A percentile compares a stretch with the other conserved stretches of the same genome.
phyloP scores from a whole-genome alignment of 345 rosid genomes.

The Limnanthes douglasii region DNA sequence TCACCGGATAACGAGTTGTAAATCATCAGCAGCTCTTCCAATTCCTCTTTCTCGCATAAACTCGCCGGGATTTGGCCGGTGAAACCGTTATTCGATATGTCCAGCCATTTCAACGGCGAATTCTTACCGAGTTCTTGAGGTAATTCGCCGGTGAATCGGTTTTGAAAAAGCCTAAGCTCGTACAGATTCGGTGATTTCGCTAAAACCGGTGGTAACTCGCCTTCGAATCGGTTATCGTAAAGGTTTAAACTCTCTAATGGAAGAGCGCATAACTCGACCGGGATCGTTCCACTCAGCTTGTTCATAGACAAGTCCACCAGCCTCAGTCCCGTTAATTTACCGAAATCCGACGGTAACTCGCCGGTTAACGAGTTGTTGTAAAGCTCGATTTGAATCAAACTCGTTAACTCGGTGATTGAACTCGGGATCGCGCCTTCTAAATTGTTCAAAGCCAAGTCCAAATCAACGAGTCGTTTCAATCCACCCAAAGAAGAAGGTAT shows the following conservation, averaged over 20 bases:
- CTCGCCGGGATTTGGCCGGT: conserved; percentile 46
- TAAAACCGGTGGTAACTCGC: conserved; percentile 46
- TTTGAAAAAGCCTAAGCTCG: conserved; percentile 71
- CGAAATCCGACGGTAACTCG: conserved; percentile 38
- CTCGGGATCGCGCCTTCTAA: conserved; percentile 54
- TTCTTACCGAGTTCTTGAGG: conserved; percentile 60
- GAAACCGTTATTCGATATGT: conserved; percentile 56
- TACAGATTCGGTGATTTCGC: conserved; percentile 56
- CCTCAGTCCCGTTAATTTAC: conserved; percentile 46
- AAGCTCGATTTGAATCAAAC: conserved; percentile 78
- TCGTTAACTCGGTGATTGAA: conserved; percentile 44
- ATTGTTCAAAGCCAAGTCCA: conserved; percentile 70
- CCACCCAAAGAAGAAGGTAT: conserved; percentile 79
- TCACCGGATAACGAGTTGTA: conserved; percentile 53
- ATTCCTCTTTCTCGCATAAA: conserved; percentile 46
- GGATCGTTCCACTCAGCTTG: conserved; percentile 46
- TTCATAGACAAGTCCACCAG: conserved; percentile 90
- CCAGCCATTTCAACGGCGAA: conserved; percentile 68
- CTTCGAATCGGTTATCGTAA: conserved; percentile 60
- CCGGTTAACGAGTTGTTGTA: conserved; percentile 91
- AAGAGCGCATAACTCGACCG: conserved; percentile 59
- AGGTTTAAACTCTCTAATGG: conserved; percentile 77
- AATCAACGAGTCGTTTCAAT: conserved; percentile 51
- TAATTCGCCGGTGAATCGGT: conserved; percentile 46
- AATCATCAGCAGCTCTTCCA: conserved; percentile 64